A percentile compares a stretch with the other conserved stretches of the same genome.
Evolutionary conservation across 805 yeast species (phyloP).

Genomic region (Pichia kluyveri): DNA sequence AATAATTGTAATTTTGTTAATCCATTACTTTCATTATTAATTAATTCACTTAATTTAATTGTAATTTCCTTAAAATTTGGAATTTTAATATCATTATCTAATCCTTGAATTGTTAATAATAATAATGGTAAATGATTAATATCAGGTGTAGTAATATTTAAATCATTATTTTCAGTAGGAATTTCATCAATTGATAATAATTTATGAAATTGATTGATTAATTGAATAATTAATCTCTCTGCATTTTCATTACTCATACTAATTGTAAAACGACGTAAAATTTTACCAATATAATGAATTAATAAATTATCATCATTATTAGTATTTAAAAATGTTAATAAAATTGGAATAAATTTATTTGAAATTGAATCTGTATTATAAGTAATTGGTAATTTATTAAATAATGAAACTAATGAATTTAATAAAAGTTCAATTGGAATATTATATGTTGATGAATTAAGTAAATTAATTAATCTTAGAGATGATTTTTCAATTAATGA

Average conservation of each 20-base stretch:
- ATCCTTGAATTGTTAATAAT: slow-evolving; percentile 5
- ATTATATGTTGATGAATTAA: not conserved
- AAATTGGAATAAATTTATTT: slow-evolving; percentile 4
- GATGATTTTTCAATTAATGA: slow-evolving; percentile 6
- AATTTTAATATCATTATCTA: not conserved
- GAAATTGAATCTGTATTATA: slow-evolving; percentile 3
- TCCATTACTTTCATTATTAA: not conserved
- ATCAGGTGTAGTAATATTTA: too few species aligned
- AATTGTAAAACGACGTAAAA: slow-evolving; percentile 3
- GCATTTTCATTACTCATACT: slow-evolving; percentile 2
- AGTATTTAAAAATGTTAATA: not conserved
- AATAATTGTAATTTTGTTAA: slow-evolving; percentile 3
- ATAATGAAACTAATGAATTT: slow-evolving; percentile 3
- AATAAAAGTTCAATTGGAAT: slow-evolving; percentile 2
- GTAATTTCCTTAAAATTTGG: too few species aligned
- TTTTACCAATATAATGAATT: slow-evolving; percentile 1
- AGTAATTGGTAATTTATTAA: slow-evolving; percentile 1
- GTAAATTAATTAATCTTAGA: slow-evolving; percentile 7
- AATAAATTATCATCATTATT: not conserved
- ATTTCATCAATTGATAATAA: not conserved
- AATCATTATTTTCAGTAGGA: not conserved
- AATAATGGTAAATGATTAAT: slow-evolving; percentile 2
- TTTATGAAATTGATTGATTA: not conserved
- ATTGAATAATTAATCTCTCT: not conserved
- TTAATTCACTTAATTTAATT: not conserved